Base-by-base conservation (phyloP, 2,329 filamentous ascomycete genomes). In the Podosphaera xanthii region DNA sequence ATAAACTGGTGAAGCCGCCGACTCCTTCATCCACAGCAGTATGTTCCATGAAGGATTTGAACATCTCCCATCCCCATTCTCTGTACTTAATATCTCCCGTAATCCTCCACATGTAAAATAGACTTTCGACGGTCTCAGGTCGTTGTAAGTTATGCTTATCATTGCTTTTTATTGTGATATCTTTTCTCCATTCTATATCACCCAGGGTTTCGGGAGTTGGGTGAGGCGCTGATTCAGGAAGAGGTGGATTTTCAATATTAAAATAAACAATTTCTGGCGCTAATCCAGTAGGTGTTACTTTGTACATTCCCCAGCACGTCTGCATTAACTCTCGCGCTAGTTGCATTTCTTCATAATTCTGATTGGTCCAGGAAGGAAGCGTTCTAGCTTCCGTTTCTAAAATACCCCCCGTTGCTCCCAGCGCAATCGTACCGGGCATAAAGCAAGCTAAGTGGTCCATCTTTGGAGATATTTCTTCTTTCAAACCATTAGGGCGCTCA, bases 371-470 rank as follows among this genome's bases (percentile, higher is more conserved):
- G 6, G 74, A 77, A 0, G 81, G 73, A 0, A 79, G 74, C 69
- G 86, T 84, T 64, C 80, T 83, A 10, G 91, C 91, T 67, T 89
- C 81, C 0, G 78, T 76, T 61, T 95, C 80, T 0, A 84, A 79
- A 40, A 85, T 71, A 1, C 92, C 92, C 42, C 82, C 85, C 0
- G 92, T 98, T 0, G 82, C 87, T 0, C 80, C 90, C 1, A 98
- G 77, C 0, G 91, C 91, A 66, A 98, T 95, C 2, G 91, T 96
- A 7, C 92, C 92, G 0, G 91, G 90, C 80, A 96, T 84, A 76
- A 98, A 98, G 73, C 92, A 98, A 44, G 95, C 91, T 4, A 97
- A 77, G 68, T 98, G 92, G 68, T 98, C 92, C 90, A 98, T 97
- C 72, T 98, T 98, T 33, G 90, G 84, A 12, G 80, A 82, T 31